Evolutionary conservation across 331 rosid species (phyloP), one percentile per base, ranked within the genome.

Genomic region (Cydonia oblonga): DNA sequence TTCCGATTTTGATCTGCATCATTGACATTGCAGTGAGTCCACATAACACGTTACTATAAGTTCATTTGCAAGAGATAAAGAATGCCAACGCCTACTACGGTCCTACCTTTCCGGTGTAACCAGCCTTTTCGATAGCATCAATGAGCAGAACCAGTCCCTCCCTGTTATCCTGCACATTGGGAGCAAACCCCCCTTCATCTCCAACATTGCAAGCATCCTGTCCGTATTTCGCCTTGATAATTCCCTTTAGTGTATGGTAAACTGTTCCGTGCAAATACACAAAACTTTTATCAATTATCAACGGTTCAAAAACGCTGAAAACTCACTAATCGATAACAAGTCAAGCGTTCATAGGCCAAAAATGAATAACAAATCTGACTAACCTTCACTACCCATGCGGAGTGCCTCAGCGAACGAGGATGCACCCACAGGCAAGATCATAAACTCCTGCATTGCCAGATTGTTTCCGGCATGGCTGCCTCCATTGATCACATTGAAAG

Each of bases 161-260:
- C 78, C 96, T 88, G 66, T 89, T 95, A 80, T 95, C 99, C 81
- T 95, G 99, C 70, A 95, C 99, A 81, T 84, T 95, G 67, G 99
- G 99, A 66, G 99, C 99, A 83, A 95, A 95, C 16, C 99, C 99
- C 23, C 99, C 99, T 84, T 95, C 99, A 53, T 95, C 99, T 70
- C 99, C 99, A 26, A 91, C 97, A 79, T 95, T 95, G 79, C 99
- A 95, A 73, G 99, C 99, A 83, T 95, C 99, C 86, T 91, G 99
- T 71, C 99, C 99, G 66, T 95, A 95, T 73, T 95, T 95, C 56
- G 86, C 87, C 82, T 95, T 95, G 82, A 95, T 95, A 73, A 95
- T 91, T 59, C 96, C 99, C 96, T 89, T 95, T 46, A 95, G 83
- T 68, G 70, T 83, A 71, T 95, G 97, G 72, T 91, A 95, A 64